phyloP scores from a whole-genome alignment of 2,329 filamentous ascomycete genomes.

The Camillea tinctor region DNA sequence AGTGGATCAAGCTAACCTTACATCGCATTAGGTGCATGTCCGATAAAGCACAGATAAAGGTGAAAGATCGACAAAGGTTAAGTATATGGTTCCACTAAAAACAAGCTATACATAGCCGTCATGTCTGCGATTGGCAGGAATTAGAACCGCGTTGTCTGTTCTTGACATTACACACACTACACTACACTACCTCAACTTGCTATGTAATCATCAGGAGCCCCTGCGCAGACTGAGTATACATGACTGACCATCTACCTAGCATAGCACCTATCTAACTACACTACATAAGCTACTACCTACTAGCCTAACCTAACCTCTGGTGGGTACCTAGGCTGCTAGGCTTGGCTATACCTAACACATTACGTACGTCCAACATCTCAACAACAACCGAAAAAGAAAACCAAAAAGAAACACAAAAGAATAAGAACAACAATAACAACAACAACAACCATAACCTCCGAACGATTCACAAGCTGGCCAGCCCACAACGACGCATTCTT shows the following conservation, averaged over 20 bases:
- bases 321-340: no score
- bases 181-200: not conserved
- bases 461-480: not conserved
- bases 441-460: not conserved
- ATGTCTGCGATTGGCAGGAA: not conserved
- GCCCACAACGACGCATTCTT: constrained; percentile 1
- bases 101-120: not conserved
- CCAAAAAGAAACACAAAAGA: no score
- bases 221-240: not conserved
- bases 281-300: no score
- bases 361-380: no score
- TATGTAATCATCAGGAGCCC: not conserved
- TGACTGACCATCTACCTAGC: not conserved
- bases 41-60: constrained; percentile 2
- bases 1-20: not conserved
- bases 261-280: not conserved
- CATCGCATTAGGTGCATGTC: not conserved
- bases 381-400: no score
- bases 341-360: no score
- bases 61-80: no score
- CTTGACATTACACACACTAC: no score
- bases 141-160: not conserved
- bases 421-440: no score
- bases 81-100: not conserved
- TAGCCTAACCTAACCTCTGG: no score